These are phyloP conservation scores for Pholiota molesta DNA, from an alignment of 768 basidiomycete genomes.

Conservation along the genomic window DNA sequence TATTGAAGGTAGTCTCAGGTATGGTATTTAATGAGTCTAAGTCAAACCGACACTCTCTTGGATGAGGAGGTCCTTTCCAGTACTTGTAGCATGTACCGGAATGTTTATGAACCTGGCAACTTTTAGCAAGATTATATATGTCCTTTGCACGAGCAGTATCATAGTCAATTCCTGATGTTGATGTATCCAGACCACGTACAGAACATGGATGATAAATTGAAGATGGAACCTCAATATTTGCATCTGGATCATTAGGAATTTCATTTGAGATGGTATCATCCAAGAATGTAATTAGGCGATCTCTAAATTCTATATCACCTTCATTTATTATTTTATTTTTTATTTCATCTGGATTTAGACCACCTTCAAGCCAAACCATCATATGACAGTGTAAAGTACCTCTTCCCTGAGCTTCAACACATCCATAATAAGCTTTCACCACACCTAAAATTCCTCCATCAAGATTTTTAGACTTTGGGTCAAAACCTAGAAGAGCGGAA, in stretches of 20 bases:
- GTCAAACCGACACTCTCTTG: constrained; percentile 33
- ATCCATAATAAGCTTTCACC: constrained; percentile 40
- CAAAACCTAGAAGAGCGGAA: constrained; percentile 26
- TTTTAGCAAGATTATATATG: constrained; percentile 19
- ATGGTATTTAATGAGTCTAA: constrained; percentile 20
- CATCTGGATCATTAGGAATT: not conserved
- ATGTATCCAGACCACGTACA: not conserved
- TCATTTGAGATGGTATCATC: not conserved
- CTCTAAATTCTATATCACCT: not conserved
- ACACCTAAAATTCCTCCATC: constrained; percentile 35
- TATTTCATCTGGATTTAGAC: constrained; percentile 32
- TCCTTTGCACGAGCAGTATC: not conserved
- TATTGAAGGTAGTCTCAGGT: constrained; percentile 23
- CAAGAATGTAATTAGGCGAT: not conserved
- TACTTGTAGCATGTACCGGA: constrained; percentile 41
- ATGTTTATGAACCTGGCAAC: constrained; percentile 38
- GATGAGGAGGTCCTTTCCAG: constrained; percentile 27
- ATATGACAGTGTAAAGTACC: constrained; percentile 38
- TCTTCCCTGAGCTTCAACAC: constrained; percentile 40
- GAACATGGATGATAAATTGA: not conserved
- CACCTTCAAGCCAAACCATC: constrained; percentile 36
- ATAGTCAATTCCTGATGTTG: not conserved
- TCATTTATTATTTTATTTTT: constrained; percentile 9
- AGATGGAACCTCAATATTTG: not conserved
- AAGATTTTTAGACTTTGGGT: constrained; percentile 7